Evolutionary conservation across 1,284 basidiomycete genomes (phyloP), one percentile per base, ranked within the genome.

Genomic region (Pseudozyma thailandica): DNA sequence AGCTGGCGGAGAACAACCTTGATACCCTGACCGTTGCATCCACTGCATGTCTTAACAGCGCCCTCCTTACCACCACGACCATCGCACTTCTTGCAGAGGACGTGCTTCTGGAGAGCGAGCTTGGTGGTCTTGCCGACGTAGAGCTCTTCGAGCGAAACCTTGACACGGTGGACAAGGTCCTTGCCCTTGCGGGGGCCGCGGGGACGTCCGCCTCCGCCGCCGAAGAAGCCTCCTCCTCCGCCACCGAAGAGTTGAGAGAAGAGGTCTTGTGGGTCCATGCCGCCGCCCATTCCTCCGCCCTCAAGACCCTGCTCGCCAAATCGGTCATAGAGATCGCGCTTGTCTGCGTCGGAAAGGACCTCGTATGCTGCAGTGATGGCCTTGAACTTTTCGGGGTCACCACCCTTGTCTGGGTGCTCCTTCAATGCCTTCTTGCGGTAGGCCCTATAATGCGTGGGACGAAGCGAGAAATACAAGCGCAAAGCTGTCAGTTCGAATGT

Each of bases 41-140:
- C 83, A 47, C 84, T 79, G 84, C 96, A 99, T 45, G 87, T 84
- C 84, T 90, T 89, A 63, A 97, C 93, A 28, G 95, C 91, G 58
- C 95, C 95, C 41, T 96, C 94, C 85, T 98, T 98, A 72, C 96
- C 96, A 57, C 96, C 96, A 82, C 92, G 93, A 74, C 96, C 96
- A 75, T 91, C 90, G 86, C 96, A 99, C 82, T 93, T 92, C 61
- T 86, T 84, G 85, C 96, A 99, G 77, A 98, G 90, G 70, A 94
- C 88, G 81, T 96, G 96, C 78, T 96, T 92, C 49, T 94, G 97
- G 39, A 99, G 88, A 30, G 96, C 92, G 54, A 99, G 91, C 86
- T 98, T 98, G 54, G 94, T 94, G 6, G 93, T 92, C 86, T 98
- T 98, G 85, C 96, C 95, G 84, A 92, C 93, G 89, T 97, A 98